Evolutionary conservation across 192 early-diverging fungal genomes (phyloP).

Genomic region (Coemansia sp.): DNA sequence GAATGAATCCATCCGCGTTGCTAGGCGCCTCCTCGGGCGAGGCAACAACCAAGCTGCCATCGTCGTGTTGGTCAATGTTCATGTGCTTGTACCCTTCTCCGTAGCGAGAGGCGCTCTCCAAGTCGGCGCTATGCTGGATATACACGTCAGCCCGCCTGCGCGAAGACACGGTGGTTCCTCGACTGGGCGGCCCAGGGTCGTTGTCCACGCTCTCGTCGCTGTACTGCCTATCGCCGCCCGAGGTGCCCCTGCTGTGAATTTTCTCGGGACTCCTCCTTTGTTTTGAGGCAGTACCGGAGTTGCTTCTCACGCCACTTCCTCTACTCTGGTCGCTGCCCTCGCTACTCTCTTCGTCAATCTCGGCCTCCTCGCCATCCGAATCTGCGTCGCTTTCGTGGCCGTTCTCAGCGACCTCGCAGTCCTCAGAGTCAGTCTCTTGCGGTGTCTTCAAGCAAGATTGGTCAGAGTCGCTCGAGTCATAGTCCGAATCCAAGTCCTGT

Average conservation of each 20-base stretch:
- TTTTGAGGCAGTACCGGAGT: background rate
- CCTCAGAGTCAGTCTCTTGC: conserved; percentile 29
- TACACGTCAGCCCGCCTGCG: conserved; percentile 28
- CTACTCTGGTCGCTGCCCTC: conserved; percentile 3
- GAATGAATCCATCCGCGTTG: conserved; percentile 33
- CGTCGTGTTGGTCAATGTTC: conserved; percentile 40
- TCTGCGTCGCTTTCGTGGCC: conserved; percentile 1
- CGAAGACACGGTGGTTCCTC: conserved; percentile 8
- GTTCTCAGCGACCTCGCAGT: conserved; percentile 10
- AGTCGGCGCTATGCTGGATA: conserved; percentile 36
- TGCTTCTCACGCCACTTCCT: background rate
- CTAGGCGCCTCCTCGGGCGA: conserved; percentile 5
- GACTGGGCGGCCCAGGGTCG: conserved; percentile 21
- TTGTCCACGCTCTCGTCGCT: background rate
- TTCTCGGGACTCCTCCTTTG: background rate
- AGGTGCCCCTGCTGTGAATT: background rate
- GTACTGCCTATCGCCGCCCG: background rate
- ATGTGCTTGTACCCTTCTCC: conserved; percentile 51
- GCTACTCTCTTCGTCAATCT: conserved; percentile 7
- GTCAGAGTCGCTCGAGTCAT: conserved; percentile 40
- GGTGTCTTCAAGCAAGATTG: conserved; percentile 39
- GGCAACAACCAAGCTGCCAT: conserved; percentile 38
- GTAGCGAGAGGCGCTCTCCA: conserved; percentile 37
- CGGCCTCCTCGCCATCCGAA: background rate
- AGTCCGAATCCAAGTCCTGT: conserved; percentile 9